Conservation (phyloP, 257 asterid species). For the Solanum virginianum region DNA sequence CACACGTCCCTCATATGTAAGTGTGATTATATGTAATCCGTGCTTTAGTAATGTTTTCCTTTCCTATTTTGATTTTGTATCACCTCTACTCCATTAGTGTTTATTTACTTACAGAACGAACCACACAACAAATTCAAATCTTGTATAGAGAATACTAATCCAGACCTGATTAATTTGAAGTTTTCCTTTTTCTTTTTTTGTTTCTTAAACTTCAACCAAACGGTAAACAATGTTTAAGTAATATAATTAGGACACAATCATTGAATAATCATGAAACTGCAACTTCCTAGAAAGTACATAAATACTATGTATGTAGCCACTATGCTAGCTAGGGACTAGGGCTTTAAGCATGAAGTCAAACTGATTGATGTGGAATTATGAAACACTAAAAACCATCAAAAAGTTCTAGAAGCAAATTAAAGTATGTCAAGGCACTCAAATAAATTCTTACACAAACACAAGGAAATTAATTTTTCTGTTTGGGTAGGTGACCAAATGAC, state of each 20-base stretch:
- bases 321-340: background rate
- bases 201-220: background rate
- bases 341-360: background rate
- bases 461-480: background rate
- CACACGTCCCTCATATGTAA: background rate
- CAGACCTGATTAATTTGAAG: background rate
- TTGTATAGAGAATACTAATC: background rate
- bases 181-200: background rate
- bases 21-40: background rate
- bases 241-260: background rate
- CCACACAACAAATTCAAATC: background rate
- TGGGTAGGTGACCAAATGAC: constrained; percentile 15
- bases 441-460: background rate
- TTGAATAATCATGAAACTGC: background rate
- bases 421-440: background rate
- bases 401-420: background rate
- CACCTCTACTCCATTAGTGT: background rate
- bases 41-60: background rate
- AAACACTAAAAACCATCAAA: background rate
- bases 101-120: background rate
- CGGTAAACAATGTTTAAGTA: background rate
- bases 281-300: background rate
- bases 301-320: background rate
- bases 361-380: background rate
- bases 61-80: background rate